A percentile compares a stretch with the other conserved stretches of the same genome.
Conservation (phyloP, 2,329 filamentous ascomycete species). For the Cladosporium sp. region DNA sequence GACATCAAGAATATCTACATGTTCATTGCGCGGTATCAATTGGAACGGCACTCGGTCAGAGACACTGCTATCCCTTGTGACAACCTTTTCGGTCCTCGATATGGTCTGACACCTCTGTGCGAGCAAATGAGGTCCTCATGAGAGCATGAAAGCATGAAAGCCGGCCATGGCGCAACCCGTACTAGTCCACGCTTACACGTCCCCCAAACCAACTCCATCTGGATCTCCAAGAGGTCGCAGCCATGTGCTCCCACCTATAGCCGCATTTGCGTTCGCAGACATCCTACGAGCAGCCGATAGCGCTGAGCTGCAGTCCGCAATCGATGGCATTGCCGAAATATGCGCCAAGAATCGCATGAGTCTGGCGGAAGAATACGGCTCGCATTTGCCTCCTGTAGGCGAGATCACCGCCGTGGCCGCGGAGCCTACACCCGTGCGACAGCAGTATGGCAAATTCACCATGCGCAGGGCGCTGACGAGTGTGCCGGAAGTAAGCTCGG, state of each 20-base stretch:
- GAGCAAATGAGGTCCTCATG: not conserved
- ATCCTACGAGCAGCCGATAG: constrained; percentile 37
- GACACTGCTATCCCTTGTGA: too few species aligned
- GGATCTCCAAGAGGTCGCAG: constrained; percentile 13
- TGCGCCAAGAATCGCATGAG: constrained; percentile 58
- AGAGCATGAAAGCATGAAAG: constrained; percentile 23
- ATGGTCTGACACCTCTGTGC: not conserved
- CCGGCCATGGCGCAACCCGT: constrained; percentile 39
- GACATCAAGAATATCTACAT: too few species aligned
- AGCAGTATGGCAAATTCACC: not conserved
- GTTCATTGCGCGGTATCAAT: too few species aligned
- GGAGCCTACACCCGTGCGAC: not conserved
- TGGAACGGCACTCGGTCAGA: not conserved
- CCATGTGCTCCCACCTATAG: constrained; percentile 27
- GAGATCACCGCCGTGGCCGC: constrained; percentile 44
- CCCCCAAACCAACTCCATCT: constrained; percentile 13
- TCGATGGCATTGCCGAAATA: constrained; percentile 61
- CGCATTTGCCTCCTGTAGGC: constrained; percentile 58
- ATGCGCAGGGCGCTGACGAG: constrained; percentile 39
- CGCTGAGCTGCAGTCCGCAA: constrained; percentile 53
- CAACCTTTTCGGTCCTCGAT: not conserved
- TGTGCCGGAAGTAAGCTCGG: constrained; percentile 46
- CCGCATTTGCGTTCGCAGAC: constrained; percentile 30
- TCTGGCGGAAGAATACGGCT: constrained; percentile 59
- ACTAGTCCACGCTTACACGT: constrained; percentile 33